Evolutionary conservation across 805 yeast genomes (phyloP).

Genomic region (Saccharomycopsis fodiens): DNA sequence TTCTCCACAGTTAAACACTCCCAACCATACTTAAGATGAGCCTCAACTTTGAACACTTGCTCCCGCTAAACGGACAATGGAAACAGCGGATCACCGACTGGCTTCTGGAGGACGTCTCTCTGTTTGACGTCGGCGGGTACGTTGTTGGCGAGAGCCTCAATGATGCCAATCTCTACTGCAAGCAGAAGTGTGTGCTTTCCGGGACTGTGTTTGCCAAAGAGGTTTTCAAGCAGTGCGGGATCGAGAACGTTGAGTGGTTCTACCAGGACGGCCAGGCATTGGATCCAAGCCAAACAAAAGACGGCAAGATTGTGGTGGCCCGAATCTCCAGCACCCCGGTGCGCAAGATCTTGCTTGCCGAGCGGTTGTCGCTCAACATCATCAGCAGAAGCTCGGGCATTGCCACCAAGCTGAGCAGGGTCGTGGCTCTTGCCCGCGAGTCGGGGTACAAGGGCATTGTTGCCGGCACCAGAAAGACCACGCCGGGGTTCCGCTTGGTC

Average conservation of each 20-base stretch:
- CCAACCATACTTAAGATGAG: too few species aligned
- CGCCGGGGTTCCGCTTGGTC: constrained; percentile 83
- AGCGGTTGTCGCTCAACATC: constrained; percentile 77
- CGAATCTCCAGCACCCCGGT: constrained; percentile 66
- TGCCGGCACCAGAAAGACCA: constrained; percentile 96
- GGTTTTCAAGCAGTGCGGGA: constrained; percentile 67
- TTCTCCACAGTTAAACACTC: too few species aligned
- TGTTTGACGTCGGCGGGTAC: constrained; percentile 89
- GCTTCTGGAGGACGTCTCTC: constrained; percentile 84
- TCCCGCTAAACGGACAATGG: constrained; percentile 80
- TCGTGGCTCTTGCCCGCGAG: constrained; percentile 53
- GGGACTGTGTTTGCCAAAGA: constrained; percentile 90
- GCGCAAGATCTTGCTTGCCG: constrained; percentile 71
- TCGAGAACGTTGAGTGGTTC: constrained; percentile 61
- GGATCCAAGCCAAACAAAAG: constrained; percentile 29
- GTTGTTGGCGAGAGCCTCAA: constrained; percentile 79
- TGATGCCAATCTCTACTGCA: constrained; percentile 73
- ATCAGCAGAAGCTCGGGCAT: constrained; percentile 81
- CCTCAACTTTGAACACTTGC: constrained; percentile 34
- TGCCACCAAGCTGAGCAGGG: constrained; percentile 62
- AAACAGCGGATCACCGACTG: constrained; percentile 66
- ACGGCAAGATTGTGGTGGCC: constrained; percentile 66
- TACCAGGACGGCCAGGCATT: constrained; percentile 60
- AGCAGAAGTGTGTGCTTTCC: constrained; percentile 68
- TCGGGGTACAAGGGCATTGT: constrained; percentile 73